Conservation (phyloP, 2,329 filamentous ascomycete species). For the Neobulgaria alba region DNA sequence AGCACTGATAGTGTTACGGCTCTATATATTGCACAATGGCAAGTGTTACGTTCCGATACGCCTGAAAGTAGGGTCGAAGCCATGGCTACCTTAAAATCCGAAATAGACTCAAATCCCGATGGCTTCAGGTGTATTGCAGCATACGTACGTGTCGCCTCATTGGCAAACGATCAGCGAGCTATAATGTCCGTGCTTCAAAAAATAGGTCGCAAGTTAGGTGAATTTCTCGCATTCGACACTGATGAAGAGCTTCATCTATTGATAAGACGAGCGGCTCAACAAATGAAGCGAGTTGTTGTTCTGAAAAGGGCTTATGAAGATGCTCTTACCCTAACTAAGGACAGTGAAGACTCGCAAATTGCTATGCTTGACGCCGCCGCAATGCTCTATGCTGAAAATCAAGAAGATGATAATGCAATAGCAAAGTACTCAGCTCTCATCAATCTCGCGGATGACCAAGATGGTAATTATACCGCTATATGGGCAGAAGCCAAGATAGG, state of each 20-base stretch:
- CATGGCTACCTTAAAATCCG: too few species aligned
- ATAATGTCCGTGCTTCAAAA: background rate
- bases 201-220: background rate
- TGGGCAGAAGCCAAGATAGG: background rate
- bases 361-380: background rate
- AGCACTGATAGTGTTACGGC: too few species aligned
- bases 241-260: background rate
- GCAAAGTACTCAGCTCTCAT: background rate
- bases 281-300: background rate
- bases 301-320: conserved; percentile 1
- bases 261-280: conserved; percentile 1
- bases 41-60: too few species aligned
- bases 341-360: background rate
- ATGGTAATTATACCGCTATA: background rate
- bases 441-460: background rate
- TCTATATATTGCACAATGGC: too few species aligned
- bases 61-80: too few species aligned
- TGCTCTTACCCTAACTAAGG: background rate
- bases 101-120: too few species aligned
- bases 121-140: too few species aligned
- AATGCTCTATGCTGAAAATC: background rate
- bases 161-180: background rate
- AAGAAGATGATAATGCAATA: conserved; percentile 4
- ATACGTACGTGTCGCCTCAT: background rate
- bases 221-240: conserved; percentile 1